phyloP scores from a whole-genome alignment of 495 filamentous ascomycete species.

The Apiosordaria backusii region DNA sequence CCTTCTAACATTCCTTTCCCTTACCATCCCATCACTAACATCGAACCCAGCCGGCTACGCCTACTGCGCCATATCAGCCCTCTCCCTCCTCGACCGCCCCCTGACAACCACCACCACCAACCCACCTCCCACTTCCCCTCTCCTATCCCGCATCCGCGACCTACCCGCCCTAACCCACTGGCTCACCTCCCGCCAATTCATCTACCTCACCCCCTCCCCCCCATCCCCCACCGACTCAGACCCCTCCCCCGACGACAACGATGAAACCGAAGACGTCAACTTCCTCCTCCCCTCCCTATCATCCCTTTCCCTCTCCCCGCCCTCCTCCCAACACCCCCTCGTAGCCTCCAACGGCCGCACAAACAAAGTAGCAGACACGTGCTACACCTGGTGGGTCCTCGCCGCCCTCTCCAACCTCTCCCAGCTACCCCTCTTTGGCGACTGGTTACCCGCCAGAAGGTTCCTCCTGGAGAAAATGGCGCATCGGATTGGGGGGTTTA shows the following conservation, averaged over 20 bases:
- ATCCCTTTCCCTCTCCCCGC: constrained; percentile 34
- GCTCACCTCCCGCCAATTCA: constrained; percentile 62
- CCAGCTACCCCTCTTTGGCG: constrained; percentile 53
- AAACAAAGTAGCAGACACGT: constrained; percentile 90
- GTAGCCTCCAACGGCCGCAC: constrained; percentile 79
- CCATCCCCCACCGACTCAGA: constrained; percentile 11
- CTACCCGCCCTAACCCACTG: constrained; percentile 37
- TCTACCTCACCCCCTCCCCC: constrained; percentile 41
- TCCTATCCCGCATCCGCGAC: constrained; percentile 36
- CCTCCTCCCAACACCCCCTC: constrained; percentile 26
- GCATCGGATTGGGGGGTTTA: constrained; percentile 86
- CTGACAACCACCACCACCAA: constrained; percentile 25
- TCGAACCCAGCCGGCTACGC: constrained; percentile 68
- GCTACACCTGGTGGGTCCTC: constrained; percentile 88
- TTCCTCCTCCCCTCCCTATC: constrained; percentile 38
- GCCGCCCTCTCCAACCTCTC: constrained; percentile 69
- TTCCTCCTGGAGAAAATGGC: constrained; percentile 89
- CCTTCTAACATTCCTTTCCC: background rate
- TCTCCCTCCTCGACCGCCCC: constrained; percentile 64
- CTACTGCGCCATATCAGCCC: constrained; percentile 74
- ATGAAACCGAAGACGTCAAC: constrained; percentile 44
- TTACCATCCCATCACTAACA: background rate
- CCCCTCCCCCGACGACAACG: constrained; percentile 29
- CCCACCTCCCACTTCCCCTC: constrained; percentile 11
- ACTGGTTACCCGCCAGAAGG: constrained; percentile 56